Base-by-base conservation (phyloP, 495 filamentous ascomycete genomes). In the Xylaria venustula region DNA sequence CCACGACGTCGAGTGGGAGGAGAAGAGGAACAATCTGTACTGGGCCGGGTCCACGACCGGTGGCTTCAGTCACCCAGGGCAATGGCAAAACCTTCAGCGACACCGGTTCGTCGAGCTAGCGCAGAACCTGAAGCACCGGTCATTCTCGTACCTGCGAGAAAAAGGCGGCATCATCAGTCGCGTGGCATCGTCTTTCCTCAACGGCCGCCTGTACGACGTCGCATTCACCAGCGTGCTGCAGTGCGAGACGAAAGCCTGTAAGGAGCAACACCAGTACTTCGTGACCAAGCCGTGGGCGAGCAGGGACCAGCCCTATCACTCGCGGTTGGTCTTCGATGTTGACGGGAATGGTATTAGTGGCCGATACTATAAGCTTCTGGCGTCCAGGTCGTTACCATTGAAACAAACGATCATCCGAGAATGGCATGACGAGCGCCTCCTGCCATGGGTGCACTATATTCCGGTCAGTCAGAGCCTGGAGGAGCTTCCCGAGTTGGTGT, bases 271-370 rank as follows among this genome's bases (percentile, higher is more conserved):
- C 23, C 58, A 54, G 12, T 64, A 61, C 61, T 77, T 76, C 64
- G 54, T 61, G 37, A 17, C 22, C 8, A 52, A 34, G 19, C 51
- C 66, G 1, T 70, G 66, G 61, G 51, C 54, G 51, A 54, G 61
- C 55, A 17, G 22, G 14, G 58, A 65, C 65, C 54, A 59, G 23
- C 47, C 70, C 17, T 48, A 73, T 32, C 19, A 48, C 2, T 63
- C 66, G 37, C 63, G 68, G 1, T 45, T 75, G 20, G 75, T 79
- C 0, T 79, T 81, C 34, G 82, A 87, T 56, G 50, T 83, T 0
- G 84, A 86, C 63, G 82, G 83, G n/a, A 85, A 84, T 68, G 75
- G 77, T 8, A 79, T 82, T 52, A 79, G 73, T 4, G 80, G 79
- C 0, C 75, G 84, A 0, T 86, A 72, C 63, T 77, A 79, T 59